These are phyloP conservation scores for Lentinula edodes DNA, from an alignment of 768 basidiomycete species.

Conservation along the genomic window DNA sequence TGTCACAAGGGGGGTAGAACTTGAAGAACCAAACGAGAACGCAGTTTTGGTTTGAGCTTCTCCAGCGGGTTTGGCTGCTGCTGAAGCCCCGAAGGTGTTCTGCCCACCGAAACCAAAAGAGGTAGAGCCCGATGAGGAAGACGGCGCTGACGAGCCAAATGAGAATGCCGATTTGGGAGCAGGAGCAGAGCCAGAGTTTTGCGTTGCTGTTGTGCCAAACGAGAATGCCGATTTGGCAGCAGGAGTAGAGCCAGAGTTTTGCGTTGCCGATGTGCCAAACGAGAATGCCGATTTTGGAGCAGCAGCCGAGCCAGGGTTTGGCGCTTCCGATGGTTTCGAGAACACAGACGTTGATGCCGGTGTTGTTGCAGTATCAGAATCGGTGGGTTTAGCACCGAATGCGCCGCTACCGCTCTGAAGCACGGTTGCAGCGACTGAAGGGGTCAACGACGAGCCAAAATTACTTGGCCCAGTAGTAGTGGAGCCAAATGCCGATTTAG, in stretches of 20 bases:
- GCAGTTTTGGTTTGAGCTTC: background rate
- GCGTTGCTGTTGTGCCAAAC: background rate
- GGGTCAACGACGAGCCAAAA: background rate
- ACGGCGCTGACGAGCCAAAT: background rate
- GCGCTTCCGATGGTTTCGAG: background rate
- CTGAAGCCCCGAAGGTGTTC: background rate
- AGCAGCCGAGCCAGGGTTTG: background rate
- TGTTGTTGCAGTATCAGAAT: background rate
- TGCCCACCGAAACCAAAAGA: background rate
- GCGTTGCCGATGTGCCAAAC: background rate
- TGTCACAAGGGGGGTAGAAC: background rate
- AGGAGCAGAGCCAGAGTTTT: background rate
- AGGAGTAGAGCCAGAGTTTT: no score
- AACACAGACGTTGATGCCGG: background rate
- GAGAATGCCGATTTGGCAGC: no score
- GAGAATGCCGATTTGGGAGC: background rate
- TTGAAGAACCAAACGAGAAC: constrained; percentile 1
- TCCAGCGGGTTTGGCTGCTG: constrained; percentile 1
- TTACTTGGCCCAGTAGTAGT: background rate
- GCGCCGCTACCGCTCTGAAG: background rate
- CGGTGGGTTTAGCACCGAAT: background rate
- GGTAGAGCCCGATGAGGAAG: background rate
- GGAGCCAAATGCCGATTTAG: background rate
- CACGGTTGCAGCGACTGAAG: background rate
- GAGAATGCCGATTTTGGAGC: no score